Base-by-base conservation (phyloP, 140 eudicot species). In the Stevia rebaudiana region DNA sequence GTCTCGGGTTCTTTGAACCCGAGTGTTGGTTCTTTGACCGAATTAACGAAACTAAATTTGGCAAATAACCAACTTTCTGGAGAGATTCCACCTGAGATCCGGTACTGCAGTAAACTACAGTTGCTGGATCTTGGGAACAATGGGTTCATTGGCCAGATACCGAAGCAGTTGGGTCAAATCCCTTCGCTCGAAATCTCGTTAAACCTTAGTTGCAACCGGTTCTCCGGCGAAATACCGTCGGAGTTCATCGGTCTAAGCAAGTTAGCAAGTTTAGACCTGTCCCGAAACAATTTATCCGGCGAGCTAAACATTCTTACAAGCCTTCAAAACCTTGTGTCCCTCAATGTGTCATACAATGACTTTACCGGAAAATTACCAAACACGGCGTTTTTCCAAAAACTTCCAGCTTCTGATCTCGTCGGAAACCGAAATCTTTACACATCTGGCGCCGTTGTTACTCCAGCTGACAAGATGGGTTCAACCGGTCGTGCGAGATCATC, bases 111-210 rank as follows among this genome's bases (percentile, higher is more conserved):
- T 60, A 83, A 80, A 84, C 63, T 92, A 22, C 96, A 92, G 61
- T 18, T 85, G 73, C 51, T 92, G 25, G 96, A 92, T 63, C 79
- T 92, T 3, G 96, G 98, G 50, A 83, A 70, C 74, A 92, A 92
- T 65, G 87, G 88, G 16, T 88, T 92, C 51, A 79, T 84, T 0
- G 96, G 95, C 3, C 82, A 78, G 3, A 67, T 92, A 33, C 95
- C 98, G 0, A 85, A 88, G 59, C 95, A 88, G 47, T 67, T 92
- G 47, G 98, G 96, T 23, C 81, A 79, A 54, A 72, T 92, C 62
- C 85, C 92, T 33, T 82, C 96, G 0, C 87, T 92, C 6, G 96
- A 84, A 58, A 92, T 92, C 83, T 74, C 96, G 12, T 84, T 92
- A n/a, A 92, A 92, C 64, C 89, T 92, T 4, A 92, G 98, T 69